phyloP scores from a whole-genome alignment of 441 rosid genomes.

The Aleurites moluccanus region DNA sequence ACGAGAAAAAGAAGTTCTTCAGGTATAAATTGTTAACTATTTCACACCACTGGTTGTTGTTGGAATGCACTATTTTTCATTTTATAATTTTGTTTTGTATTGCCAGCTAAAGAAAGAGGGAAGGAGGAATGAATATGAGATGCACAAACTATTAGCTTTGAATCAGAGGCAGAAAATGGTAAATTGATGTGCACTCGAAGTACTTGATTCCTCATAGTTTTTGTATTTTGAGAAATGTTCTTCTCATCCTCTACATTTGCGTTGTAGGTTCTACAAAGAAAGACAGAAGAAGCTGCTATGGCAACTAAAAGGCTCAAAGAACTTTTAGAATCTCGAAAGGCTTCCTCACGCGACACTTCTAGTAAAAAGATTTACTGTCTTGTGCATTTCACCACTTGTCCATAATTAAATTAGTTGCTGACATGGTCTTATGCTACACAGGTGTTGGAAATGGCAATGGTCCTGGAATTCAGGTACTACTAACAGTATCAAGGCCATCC shows the following conservation, averaged over 20 bases:
- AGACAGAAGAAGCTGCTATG: conserved; percentile 96
- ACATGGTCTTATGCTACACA: conserved; percentile 25
- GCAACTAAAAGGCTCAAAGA: conserved; percentile 96
- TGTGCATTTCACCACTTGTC: conserved; percentile 12
- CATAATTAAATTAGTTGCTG: conserved; percentile 19
- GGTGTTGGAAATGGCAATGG: conserved; percentile 65
- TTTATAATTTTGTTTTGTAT: background rate
- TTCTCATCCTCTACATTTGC: conserved; percentile 19
- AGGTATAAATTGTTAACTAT: conserved; percentile 43
- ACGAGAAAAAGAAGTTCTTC: conserved; percentile 97
- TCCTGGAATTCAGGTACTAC: conserved; percentile 78
- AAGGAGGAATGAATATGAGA: conserved; percentile 91
- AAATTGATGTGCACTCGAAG: conserved; percentile 19
- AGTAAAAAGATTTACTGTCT: conserved; percentile 33
- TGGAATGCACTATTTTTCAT: background rate
- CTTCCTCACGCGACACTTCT: conserved; percentile 61
- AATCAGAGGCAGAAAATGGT: conserved; percentile 98
- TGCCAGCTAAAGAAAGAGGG: conserved; percentile 96
- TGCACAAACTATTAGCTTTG: conserved; percentile 93
- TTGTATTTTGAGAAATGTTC: conserved; percentile 18
- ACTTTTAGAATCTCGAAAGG: conserved; percentile 79
- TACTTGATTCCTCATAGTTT: conserved; percentile 17
- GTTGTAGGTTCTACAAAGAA: conserved; percentile 86
- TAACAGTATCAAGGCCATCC: conserved; percentile 5
- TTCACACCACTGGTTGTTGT: background rate